Base-by-base conservation (phyloP, 169 alveolate species). In the Toxoplasma gondii region DNA sequence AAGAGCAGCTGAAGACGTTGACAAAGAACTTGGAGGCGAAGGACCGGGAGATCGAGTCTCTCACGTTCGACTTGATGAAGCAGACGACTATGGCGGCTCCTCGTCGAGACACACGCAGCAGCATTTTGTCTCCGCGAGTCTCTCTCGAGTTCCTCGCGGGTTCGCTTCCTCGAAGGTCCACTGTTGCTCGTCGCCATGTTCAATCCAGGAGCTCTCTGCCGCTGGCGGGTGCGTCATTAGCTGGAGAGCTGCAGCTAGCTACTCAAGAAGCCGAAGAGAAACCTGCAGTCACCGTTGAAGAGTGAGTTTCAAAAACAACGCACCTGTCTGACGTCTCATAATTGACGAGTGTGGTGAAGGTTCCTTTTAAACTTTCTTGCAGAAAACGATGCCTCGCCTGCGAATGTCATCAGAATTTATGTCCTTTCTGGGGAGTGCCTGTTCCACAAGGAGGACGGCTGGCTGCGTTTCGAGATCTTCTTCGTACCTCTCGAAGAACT, bases 1-100 rank as follows among this genome's bases (percentile, higher is more conserved):
- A 74, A 34, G 84, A 74, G 49, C 84, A 34, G 44, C 49, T 74
- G 29, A 74, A 74, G 84, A n/a, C 45, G 84, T 44, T 74, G 44
- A n/a, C 41, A 44, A 74, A 74, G 84, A 41, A 74, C 12, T 22
- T 74, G 84, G 84, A 74, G 84, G 45, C 45, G 49, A 74, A 74
- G 45, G 84, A 74, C 41, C 84, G 84, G 22, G 84, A 74, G 84
- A 74, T 74, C 84, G 84, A 74, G 49, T 74, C 84, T 24, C 84
- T 74, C 44, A 74, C 12, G 27, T 19, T 38, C n/a, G 34, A n/a
- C 49, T 34, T 74, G 10, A n/a, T 74, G 84, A 24, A 74, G 84
- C 84, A 74, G 84, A n/a, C 27, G 10, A 22, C 84, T 7, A 1
- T 44, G 29, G 44, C 84, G 49, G 5, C 84, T 9, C 41, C 49